Base-by-base conservation (phyloP, 2,329 filamentous ascomycete species). In the Emericellopsis atlantica region DNA sequence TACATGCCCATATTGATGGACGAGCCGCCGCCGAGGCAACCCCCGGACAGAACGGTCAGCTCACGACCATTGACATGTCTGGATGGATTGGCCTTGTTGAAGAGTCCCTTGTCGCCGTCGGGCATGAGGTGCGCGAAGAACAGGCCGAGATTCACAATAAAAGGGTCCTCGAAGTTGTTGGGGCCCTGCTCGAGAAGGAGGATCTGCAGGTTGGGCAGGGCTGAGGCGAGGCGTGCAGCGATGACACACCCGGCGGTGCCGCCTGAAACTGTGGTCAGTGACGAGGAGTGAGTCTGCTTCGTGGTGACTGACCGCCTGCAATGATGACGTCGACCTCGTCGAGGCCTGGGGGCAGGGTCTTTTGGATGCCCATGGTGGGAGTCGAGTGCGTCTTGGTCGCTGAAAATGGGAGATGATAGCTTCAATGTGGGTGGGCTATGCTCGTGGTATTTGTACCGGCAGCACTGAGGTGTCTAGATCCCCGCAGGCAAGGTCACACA, bases 151-250 rank as follows among this genome's bases (percentile, higher is more conserved):
- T 71, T 61, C 10, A 65, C 55, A 22, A 76, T 57, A 11, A 59
- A 62, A 1, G 66, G 65, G 37, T 66, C 58, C 46, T 70, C 58
- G 44, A 66, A 65, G 48, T 69, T 75, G 52, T 75, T 70, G 15
- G 58, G 59, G 2, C 73, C 73, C 21, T 60, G 57, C 49, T 77
- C 73, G 36, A 76, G 63, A 11, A 77, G 56, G 10, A 76, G 56
- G 39, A 75, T 65, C 11, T 62, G 64, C 4, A 74, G 56, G 29
- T 57, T 54, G 1, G 66, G 67, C 43, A 71, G 63, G 1, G 69
- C 67, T 43, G 66, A 64, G 10, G 68, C 64, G 4, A 75, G 61
- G 36, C 71, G 59, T 4, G 60, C 62, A 18, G 70, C 69, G 32
- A 71, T 55, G 18, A 71, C 59, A 47, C 66, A 67, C 23, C 65